Evolutionary conservation across 257 asterid species (phyloP).

Genomic region (Petunia axillaris): DNA sequence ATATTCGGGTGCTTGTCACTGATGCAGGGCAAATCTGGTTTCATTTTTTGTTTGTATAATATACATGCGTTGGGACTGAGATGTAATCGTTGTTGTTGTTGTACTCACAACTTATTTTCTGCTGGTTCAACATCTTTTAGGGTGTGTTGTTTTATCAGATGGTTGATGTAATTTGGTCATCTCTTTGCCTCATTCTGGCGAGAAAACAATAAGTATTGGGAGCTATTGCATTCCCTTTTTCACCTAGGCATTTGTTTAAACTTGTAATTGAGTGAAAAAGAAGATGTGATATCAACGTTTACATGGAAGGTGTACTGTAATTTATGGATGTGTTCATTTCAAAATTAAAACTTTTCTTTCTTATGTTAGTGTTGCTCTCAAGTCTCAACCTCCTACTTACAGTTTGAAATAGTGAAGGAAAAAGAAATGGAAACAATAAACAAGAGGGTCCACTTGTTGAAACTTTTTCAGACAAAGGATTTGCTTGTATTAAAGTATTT

Average conservation of each 20-base stretch:
- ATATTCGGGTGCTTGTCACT: conserved; percentile 5
- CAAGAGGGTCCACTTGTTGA: background rate
- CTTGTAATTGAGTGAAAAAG: background rate
- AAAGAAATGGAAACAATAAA: background rate
- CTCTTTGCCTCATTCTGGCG: background rate
- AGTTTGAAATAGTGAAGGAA: background rate
- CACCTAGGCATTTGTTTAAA: background rate
- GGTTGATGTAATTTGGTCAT: background rate
- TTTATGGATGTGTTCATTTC: background rate
- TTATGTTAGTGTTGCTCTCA: background rate
- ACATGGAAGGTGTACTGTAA: background rate
- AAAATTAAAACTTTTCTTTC: background rate
- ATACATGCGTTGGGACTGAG: background rate
- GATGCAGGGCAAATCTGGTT: conserved; percentile 19
- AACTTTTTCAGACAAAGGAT: background rate
- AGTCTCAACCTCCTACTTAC: background rate
- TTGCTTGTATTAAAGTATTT: background rate
- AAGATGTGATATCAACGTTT: background rate
- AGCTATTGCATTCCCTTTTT: background rate
- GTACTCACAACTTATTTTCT: background rate
- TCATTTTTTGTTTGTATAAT: conserved; percentile 21
- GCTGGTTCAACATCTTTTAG: background rate
- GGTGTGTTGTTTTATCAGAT: background rate
- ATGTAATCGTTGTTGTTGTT: too few species aligned
- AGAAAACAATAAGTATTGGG: background rate